Base-by-base conservation (phyloP, 768 basidiomycete genomes). In the Collybiopsis confluens region DNA sequence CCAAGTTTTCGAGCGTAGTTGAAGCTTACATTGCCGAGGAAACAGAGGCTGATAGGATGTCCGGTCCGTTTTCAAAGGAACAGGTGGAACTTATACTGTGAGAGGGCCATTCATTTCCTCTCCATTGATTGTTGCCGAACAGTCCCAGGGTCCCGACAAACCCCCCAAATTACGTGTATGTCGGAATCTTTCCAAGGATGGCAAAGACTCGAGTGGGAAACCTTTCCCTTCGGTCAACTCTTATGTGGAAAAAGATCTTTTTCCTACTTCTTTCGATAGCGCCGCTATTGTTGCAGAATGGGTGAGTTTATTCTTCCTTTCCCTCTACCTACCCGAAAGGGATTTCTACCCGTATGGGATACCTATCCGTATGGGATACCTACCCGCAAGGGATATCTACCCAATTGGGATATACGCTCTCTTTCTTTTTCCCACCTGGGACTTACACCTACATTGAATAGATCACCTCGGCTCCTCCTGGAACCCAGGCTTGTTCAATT, bases 401-500 rank as follows among this genome's bases (percentile, higher is more conserved):
- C 30, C 13, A 5, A 6, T 33, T 13, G 5, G 6, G 13, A 13
- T 6, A 33, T 33, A 33, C 43, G 24, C 23, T 40, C 37, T 16
- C 15, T 41, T n/a, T n/a, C n/a, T n/a, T n/a, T n/a, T n/a, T n/a
- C n/a, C n/a, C n/a, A n/a, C n/a, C n/a, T n/a, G n/a, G n/a, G n/a
- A n/a, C n/a, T 41, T 16, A 4, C 35, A 45, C 4, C 44, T n/a
- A 21, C 5, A 21, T 7, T 21, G 8, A 10, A 6, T 23, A 72
- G 70, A 59, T 71, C 20, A 60, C 68, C 8, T 13, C 37, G 0
- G 65, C 68, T 2, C 69, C 68, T 6, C 58, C 56, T 0, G 68
- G 72, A 1, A 63, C 66, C 1, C 63, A 71, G 44, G 72, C 63
- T 0, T 64, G 64, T 36, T 67, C 61, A 0, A 43, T 64, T 0